Base-by-base conservation (phyloP, 2,329 filamentous ascomycete species). In the Aspergillus awamori region DNA sequence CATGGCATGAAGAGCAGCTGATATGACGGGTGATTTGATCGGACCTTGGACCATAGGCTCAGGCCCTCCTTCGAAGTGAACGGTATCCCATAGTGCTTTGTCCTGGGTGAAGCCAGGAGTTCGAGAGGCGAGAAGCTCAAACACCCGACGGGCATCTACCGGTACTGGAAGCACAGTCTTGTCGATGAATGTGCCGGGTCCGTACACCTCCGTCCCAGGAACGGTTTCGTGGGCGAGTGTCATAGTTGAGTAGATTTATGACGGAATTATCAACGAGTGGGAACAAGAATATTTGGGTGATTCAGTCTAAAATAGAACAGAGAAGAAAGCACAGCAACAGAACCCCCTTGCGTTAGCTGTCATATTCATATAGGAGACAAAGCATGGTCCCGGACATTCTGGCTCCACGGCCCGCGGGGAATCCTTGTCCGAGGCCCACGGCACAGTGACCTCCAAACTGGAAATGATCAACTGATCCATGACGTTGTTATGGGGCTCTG, bases 1-100 rank as follows among this genome's bases (percentile, higher is more conserved):
- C 79, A 81, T 81, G 8, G 75, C 78, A 56, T 81, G 78, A 3
- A 81, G 66, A 15, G 76, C 79, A 5, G 79, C 77, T 4, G 76
- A 69, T 4, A 81, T 70, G 2, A 75, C 74, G n/a, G 76, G 74
- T 1, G 78, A 71, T 63, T 82, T 82, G 57, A 81, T 75, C 2
- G 79, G 79, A 0, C 79, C 76, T 2, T 79, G 80, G 4, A 81
- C 73, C 36, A 77, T 72, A 8, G 80, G 78, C 1, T 74, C 67
- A 1, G 74, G 70, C 17, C 73, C 69, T 5, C 80, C 80, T 5
- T 74, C 69, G 59, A 82, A 81, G 5, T 71, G 61, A 33, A 81
- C 79, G 57, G 70, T 68, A 24, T 68, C 56, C 69, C 66, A 71
- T 57, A 58, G 30, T 8, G 58, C 56, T 7, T 49, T 49, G 63